Evolutionary conservation across 768 basidiomycete species (phyloP).

Genomic region (Panaeolus papilionaceus): DNA sequence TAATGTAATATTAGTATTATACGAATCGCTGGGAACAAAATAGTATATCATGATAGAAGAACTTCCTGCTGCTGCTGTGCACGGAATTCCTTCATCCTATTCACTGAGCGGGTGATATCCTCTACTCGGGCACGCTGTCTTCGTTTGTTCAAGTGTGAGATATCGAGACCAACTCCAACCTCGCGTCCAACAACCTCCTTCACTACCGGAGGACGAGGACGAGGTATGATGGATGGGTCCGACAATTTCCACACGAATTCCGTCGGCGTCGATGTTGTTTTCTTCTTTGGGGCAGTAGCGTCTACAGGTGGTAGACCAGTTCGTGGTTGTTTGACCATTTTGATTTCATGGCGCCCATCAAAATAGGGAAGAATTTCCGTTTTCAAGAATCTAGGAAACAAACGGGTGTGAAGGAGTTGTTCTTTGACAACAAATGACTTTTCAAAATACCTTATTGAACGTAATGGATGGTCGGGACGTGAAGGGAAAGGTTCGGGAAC

Average conservation of each 20-base stretch:
- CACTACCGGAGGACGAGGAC: conserved; percentile 18
- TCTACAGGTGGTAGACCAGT: conserved; percentile 28
- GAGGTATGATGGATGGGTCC: conserved; percentile 19
- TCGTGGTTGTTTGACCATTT: conserved; percentile 45
- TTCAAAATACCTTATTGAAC: conserved; percentile 53
- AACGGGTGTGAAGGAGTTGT: background rate
- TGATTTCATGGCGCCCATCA: conserved; percentile 45
- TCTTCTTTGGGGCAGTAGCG: conserved; percentile 24
- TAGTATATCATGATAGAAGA: background rate
- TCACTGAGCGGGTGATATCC: conserved; percentile 52
- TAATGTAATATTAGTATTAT: conserved; percentile 14
- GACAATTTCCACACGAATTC: conserved; percentile 29
- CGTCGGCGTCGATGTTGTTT: conserved; percentile 23
- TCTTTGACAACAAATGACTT: conserved; percentile 22
- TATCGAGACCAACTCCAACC: conserved; percentile 57
- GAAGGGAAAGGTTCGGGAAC: conserved; percentile 35
- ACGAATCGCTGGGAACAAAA: background rate
- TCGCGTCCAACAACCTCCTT: conserved; percentile 47
- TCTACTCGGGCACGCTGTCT: conserved; percentile 51
- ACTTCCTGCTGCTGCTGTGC: background rate
- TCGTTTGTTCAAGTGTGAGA: conserved; percentile 62
- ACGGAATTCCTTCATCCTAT: conserved; percentile 38
- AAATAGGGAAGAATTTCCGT: conserved; percentile 54
- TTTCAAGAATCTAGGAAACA: conserved; percentile 57
- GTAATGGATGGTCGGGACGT: conserved; percentile 52